Conservation (phyloP, 495 filamentous ascomycete genomes). For the Bacidia gigantensis region DNA sequence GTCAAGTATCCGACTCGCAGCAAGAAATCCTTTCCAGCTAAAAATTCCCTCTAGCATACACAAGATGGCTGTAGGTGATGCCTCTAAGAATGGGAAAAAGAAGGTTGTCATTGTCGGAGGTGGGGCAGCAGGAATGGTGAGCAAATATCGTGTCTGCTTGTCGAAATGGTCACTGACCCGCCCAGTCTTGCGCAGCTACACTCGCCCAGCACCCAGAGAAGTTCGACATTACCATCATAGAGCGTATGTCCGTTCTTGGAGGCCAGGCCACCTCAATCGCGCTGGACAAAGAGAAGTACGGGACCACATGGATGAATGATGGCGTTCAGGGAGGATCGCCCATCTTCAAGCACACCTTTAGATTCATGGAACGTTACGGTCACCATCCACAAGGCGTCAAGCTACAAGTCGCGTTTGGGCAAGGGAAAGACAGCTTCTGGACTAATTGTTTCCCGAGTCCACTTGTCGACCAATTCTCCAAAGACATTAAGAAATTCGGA, state of each 20-base stretch:
- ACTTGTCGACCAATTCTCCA: conserved; percentile 45
- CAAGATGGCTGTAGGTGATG: neutral
- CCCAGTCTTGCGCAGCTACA: conserved; percentile 55
- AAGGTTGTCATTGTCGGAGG: conserved; percentile 48
- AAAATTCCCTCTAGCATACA: neutral
- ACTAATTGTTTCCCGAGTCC: conserved; percentile 66
- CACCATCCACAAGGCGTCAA: conserved; percentile 55
- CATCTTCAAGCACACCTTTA: conserved; percentile 72
- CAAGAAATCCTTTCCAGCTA: neutral
- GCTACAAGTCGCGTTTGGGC: conserved; percentile 69
- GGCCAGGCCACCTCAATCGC: conserved; percentile 71
- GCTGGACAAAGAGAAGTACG: conserved; percentile 50
- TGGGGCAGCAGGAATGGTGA: conserved; percentile 50
- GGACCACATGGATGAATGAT: conserved; percentile 68
- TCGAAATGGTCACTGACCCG: conserved; percentile 1
- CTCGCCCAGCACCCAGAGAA: conserved; percentile 59
- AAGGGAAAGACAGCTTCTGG: conserved; percentile 60
- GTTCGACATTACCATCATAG: conserved; percentile 63
- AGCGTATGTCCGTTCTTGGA: conserved; percentile 52
- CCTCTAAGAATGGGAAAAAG: conserved; percentile 24
- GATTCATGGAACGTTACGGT: conserved; percentile 58
- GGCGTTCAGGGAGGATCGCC: conserved; percentile 71
- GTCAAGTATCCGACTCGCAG: neutral
- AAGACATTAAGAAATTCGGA: conserved; percentile 53
- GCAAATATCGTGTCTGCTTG: neutral